A percentile compares a stretch with the other conserved stretches of the same genome.
These are phyloP conservation scores for Skeletonema grethae DNA, from an alignment of 108 stramenopile genomes.

Conservation along the genomic window DNA sequence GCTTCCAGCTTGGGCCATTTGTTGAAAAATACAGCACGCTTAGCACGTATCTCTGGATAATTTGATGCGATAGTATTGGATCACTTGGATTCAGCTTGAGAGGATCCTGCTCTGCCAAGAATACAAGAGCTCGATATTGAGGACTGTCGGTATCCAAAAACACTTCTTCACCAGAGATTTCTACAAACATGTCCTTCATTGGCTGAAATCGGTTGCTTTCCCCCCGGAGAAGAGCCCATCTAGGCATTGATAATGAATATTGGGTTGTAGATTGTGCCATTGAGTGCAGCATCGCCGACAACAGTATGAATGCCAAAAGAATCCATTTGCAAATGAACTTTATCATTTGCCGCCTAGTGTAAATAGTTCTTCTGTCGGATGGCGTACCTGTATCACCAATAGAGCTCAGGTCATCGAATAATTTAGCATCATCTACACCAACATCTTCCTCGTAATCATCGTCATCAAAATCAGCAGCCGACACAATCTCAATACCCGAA, in stretches of 20 bases:
- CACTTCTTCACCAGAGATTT: neutral
- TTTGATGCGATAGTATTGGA: slow-evolving; percentile 37
- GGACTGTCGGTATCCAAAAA: slow-evolving; percentile 25
- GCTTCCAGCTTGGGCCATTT: slow-evolving; percentile 45
- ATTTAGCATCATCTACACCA: neutral
- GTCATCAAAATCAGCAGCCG: neutral
- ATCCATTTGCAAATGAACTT: slow-evolving; percentile 2
- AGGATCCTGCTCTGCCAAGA: slow-evolving; percentile 27
- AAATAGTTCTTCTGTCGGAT: neutral
- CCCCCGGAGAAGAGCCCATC: neutral
- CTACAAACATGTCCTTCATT: slow-evolving; percentile 8
- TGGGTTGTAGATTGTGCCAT: neutral
- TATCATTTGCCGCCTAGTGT: neutral
- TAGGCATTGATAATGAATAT: neutral
- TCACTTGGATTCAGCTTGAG: slow-evolving; percentile 22
- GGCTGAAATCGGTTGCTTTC: slow-evolving; percentile 8
- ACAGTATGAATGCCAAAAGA: neutral
- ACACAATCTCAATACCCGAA: slow-evolving; percentile 1
- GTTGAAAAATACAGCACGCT: slow-evolving; percentile 61
- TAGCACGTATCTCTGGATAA: slow-evolving; percentile 58
- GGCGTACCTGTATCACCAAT: neutral
- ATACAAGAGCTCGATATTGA: slow-evolving; percentile 31
- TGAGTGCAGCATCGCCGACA: neutral
- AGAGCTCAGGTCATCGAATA: neutral
- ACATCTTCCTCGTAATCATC: neutral